phyloP scores from a whole-genome alignment of 2,329 filamentous ascomycete species.

The Microascus cirrosus region DNA sequence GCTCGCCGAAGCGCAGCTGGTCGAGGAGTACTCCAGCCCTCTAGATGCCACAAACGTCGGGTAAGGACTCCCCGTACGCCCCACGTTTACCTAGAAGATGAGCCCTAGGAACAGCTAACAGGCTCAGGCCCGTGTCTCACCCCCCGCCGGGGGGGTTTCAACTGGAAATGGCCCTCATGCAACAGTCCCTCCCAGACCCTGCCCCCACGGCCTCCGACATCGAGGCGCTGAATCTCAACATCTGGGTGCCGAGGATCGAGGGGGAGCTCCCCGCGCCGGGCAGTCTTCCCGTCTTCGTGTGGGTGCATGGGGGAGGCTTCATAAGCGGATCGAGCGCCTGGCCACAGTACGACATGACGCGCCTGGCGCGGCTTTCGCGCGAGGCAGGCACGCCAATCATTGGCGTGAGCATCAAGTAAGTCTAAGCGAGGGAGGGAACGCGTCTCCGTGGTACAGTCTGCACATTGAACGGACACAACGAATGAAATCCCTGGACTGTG shows the following conservation, averaged over 20 bases:
- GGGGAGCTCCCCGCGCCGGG: constrained; percentile 8
- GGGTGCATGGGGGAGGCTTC: constrained; percentile 42
- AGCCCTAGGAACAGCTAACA: too few species aligned
- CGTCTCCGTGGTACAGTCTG: background rate
- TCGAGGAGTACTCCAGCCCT: background rate
- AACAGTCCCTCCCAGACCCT: background rate
- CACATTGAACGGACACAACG: background rate
- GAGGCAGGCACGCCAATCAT: constrained; percentile 26
- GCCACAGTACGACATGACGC: constrained; percentile 35
- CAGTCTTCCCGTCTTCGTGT: constrained; percentile 37
- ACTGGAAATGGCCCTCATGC: background rate
- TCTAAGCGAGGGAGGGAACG: background rate
- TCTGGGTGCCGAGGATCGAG: constrained; percentile 26
- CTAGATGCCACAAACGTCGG: background rate
- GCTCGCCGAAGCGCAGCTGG: background rate
- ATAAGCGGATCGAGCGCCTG: constrained; percentile 36
- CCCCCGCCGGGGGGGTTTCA: background rate
- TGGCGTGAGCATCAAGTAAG: constrained; percentile 24
- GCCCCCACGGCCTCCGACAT: constrained; percentile 25
- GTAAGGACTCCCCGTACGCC: background rate
- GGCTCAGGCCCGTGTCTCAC: background rate
- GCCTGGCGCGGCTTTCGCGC: constrained; percentile 30
- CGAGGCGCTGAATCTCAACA: constrained; percentile 40
- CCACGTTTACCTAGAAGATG: too few species aligned
- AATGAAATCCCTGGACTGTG: too few species aligned